phyloP scores from a whole-genome alignment of 2,329 filamentous ascomycete species.

The Dothidotthia symphoricarpi region DNA sequence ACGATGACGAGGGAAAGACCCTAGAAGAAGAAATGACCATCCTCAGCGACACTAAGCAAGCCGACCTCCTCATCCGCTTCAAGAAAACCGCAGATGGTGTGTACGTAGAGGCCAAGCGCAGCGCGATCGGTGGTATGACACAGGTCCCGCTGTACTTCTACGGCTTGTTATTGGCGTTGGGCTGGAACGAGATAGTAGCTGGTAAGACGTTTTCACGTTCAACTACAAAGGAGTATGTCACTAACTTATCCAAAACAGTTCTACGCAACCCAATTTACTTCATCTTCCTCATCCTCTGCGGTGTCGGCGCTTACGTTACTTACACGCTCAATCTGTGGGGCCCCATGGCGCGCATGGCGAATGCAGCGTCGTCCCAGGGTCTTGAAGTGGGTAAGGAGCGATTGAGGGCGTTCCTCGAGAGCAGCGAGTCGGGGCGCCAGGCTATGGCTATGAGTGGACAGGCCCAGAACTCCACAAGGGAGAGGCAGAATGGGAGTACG shows the following conservation, averaged over 20 bases:
- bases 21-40: slow-evolving; percentile 95
- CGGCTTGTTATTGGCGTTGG: slow-evolving; percentile 78
- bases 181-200: slow-evolving; percentile 98
- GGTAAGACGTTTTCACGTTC: slow-evolving; percentile 59
- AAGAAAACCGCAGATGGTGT: slow-evolving; percentile 98
- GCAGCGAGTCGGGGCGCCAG: slow-evolving; percentile 78
- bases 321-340: slow-evolving; percentile 94
- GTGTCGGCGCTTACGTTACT: slow-evolving; percentile 78
- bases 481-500: slow-evolving; percentile 44
- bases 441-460: slow-evolving; percentile 67
- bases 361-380: slow-evolving; percentile 82
- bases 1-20: slow-evolving; percentile 91
- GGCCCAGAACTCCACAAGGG: slow-evolving; percentile 30
- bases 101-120: slow-evolving; percentile 95
- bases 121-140: slow-evolving; percentile 90
- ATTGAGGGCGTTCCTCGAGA: slow-evolving; percentile 84
- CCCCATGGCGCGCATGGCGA: slow-evolving; percentile 92
- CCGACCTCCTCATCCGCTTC: slow-evolving; percentile 90
- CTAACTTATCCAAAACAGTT: slow-evolving; percentile 56
- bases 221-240: not conserved
- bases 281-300: slow-evolving; percentile 76
- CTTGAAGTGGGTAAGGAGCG: slow-evolving; percentile 89
- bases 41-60: slow-evolving; percentile 83
- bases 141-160: slow-evolving; percentile 97
- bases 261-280: slow-evolving; percentile 93